Percentiles rank a stretch among this genome's conserved stretches.
These are phyloP conservation scores for Tulasnella sp. DNA, from an alignment of 768 basidiomycete species.

Conservation along the genomic window DNA sequence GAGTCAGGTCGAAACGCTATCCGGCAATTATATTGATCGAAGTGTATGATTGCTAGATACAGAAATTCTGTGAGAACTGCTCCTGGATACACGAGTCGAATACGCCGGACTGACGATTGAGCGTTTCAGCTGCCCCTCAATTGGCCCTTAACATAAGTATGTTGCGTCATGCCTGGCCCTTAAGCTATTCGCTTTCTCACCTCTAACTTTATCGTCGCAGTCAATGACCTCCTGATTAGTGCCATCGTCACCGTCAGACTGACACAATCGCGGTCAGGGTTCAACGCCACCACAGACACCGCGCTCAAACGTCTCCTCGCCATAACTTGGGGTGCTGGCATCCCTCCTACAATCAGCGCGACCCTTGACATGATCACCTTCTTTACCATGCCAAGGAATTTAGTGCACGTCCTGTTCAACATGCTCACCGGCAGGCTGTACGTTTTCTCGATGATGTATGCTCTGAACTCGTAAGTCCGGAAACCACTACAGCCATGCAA, in stretches of 20 bases:
- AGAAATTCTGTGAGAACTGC: background rate
- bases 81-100: no score
- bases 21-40: background rate
- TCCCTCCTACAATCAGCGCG: background rate
- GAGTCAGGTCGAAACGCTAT: background rate
- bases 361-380: background rate
- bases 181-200: background rate
- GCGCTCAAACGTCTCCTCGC: background rate
- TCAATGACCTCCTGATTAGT: background rate
- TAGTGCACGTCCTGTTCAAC: conserved; percentile 3
- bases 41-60: background rate
- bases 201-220: background rate
- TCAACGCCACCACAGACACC: background rate
- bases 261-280: background rate
- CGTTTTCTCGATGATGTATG: conserved; percentile 8
- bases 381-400: background rate
- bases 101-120: background rate
- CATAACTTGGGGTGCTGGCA: background rate
- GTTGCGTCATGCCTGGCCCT: background rate
- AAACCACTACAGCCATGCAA: no score
- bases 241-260: background rate
- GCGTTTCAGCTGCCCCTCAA: background rate
- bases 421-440: conserved; percentile 1
- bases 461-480: background rate
- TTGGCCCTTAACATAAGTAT: background rate